Percentiles rank a stretch among this genome's conserved stretches.
These are phyloP conservation scores for Trapa bicornis DNA, from an alignment of 345 rosid species.

Conservation along the genomic window DNA sequence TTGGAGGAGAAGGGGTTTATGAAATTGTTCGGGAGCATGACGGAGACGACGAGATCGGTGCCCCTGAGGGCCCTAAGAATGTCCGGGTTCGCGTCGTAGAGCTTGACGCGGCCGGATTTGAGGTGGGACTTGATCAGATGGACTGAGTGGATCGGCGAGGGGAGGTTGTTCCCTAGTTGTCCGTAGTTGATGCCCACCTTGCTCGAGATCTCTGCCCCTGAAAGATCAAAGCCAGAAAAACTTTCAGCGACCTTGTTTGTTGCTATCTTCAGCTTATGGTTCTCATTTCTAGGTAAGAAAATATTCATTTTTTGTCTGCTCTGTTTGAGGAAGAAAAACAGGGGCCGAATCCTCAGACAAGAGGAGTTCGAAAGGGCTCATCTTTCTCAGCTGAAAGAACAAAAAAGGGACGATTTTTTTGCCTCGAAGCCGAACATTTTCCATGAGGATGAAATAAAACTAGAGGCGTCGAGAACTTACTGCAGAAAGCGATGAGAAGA, in stretches of 20 bases:
- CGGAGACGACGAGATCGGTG: slow-evolving; percentile 48
- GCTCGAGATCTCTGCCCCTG: slow-evolving; percentile 13
- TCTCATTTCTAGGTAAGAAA: too few relatives aligned
- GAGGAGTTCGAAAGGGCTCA: not conserved
- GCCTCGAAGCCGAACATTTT: not conserved
- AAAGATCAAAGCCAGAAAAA: not conserved
- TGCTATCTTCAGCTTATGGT: too few relatives aligned
- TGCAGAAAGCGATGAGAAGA: slow-evolving; percentile 2
- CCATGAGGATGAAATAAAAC: not conserved
- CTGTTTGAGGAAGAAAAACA: not conserved
- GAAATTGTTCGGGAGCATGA: slow-evolving; percentile 70
- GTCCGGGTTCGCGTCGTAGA: slow-evolving; percentile 63
- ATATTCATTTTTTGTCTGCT: not conserved
- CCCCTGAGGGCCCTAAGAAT: slow-evolving; percentile 44
- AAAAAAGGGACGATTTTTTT: not conserved
- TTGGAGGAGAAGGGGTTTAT: slow-evolving; percentile 36
- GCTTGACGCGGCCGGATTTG: slow-evolving; percentile 35
- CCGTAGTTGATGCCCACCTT: slow-evolving; percentile 14
- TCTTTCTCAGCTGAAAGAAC: not conserved
- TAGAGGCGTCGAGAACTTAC: slow-evolving; percentile 1
- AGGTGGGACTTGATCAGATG: slow-evolving; percentile 12
- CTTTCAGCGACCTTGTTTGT: not conserved
- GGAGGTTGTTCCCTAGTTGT: slow-evolving; percentile 16
- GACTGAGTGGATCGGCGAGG: slow-evolving; percentile 9
- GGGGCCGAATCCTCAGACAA: not conserved